Evolutionary conservation across 2,329 filamentous ascomycete species (phyloP).

Genomic region (Apiospora phragmitis): DNA sequence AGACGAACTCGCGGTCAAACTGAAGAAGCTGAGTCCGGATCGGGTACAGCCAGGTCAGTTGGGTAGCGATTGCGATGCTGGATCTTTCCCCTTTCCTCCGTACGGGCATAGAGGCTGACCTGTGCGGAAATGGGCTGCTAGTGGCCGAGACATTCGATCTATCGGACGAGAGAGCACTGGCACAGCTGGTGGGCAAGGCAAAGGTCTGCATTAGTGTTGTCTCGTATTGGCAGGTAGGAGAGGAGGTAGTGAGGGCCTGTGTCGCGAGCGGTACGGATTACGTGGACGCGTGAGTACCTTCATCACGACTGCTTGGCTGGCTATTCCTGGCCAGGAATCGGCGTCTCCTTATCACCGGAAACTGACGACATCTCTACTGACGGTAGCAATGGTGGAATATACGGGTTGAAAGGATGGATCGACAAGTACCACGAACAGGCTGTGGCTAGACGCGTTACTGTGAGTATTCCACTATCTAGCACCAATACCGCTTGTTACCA

Average conservation of each 20-base stretch:
- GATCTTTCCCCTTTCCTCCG: background rate
- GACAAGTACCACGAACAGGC: conserved; percentile 17
- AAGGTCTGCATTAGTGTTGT: conserved; percentile 26
- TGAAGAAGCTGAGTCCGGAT: conserved; percentile 14
- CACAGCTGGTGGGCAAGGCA: conserved; percentile 15
- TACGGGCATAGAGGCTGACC: background rate
- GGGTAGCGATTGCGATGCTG: background rate
- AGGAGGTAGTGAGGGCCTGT: conserved; percentile 22
- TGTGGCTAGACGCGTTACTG: conserved; percentile 18
- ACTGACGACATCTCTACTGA: background rate
- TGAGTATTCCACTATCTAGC: conserved; percentile 11
- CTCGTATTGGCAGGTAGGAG: conserved; percentile 21
- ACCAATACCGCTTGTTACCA: background rate
- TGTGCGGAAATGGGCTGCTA: background rate
- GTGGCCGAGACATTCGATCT: background rate
- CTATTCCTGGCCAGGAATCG: background rate
- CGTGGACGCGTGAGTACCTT: conserved; percentile 22
- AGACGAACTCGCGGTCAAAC: conserved; percentile 8
- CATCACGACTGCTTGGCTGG: background rate
- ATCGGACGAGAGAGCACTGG: background rate
- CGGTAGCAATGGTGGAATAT: background rate
- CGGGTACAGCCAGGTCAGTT: conserved; percentile 20
- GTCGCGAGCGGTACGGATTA: conserved; percentile 24
- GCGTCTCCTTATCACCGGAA: background rate
- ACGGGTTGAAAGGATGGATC: conserved; percentile 9